Percentiles rank a stretch among this genome's conserved stretches.
Conservation (phyloP, 768 basidiomycete genomes). For the Tulasnella sp. region DNA sequence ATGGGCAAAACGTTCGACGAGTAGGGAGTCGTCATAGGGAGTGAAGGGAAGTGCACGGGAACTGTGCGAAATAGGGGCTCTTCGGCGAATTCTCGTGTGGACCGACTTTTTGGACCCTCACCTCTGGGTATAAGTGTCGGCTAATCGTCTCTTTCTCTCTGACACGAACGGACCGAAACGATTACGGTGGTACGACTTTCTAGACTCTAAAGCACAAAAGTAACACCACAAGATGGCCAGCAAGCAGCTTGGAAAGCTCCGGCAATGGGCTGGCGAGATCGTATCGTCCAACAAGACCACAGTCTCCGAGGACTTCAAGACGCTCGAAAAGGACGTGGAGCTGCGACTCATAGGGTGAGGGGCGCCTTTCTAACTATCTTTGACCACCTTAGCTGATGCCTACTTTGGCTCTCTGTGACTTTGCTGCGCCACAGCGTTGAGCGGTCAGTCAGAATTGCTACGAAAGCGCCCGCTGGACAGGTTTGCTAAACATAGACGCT, state of each 20-base stretch:
- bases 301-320: conserved; percentile 72
- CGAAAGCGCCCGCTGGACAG: not conserved
- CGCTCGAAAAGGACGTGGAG: conserved; percentile 81
- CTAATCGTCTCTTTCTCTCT: not conserved
- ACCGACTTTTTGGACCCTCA: conserved; percentile 17
- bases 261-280: conserved; percentile 84
- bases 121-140: not conserved
- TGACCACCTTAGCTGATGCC: not conserved
- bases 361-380: conserved; percentile 35
- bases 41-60: not conserved
- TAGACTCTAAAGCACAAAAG: not conserved
- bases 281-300: conserved; percentile 77
- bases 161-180: not conserved
- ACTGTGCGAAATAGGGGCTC: conserved; percentile 13
- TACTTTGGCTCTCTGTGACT: not conserved
- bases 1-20: not conserved
- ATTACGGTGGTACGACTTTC: not conserved
- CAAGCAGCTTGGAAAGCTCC: conserved; percentile 31
- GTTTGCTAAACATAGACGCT: conserved; percentile 14
- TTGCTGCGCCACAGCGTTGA: conserved; percentile 1
- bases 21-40: not conserved
- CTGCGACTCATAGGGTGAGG: conserved; percentile 59
- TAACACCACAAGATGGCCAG: conserved; percentile 16
- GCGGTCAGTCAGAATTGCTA: not conserved
- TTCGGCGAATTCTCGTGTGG: conserved; percentile 13